phyloP scores from a whole-genome alignment of 148 eudicot species.

The Fagopyrum tataricum region DNA sequence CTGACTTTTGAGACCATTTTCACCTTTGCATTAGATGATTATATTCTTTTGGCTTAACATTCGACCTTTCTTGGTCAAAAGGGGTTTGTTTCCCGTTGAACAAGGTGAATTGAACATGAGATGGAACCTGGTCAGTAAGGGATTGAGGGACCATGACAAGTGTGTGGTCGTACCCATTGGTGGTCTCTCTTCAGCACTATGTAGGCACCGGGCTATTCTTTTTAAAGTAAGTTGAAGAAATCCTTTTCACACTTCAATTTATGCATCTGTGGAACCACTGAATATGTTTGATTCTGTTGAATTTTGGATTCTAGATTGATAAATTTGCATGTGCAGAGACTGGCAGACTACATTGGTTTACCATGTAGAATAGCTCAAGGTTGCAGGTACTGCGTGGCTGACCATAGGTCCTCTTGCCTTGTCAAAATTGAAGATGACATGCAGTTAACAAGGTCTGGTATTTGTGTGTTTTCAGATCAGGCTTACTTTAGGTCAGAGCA shows the following conservation, averaged over 20 bases:
- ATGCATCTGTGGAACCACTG: background rate
- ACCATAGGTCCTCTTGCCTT: conserved; percentile 84
- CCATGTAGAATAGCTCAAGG: conserved; percentile 99
- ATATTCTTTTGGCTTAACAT: conserved; percentile 6
- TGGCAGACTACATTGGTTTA: conserved; percentile 86
- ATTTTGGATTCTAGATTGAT: background rate
- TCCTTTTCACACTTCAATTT: background rate
- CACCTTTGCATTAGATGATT: background rate
- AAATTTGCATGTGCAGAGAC: conserved; percentile 38
- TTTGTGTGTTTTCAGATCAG: background rate
- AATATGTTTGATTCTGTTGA: background rate
- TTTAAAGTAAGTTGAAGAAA: conserved; percentile 52
- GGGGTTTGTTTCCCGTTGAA: conserved; percentile 82
- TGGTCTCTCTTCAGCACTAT: conserved; percentile 74
- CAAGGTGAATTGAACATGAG: conserved; percentile 66
- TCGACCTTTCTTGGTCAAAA: conserved; percentile 24
- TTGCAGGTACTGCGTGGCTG: conserved; percentile 76
- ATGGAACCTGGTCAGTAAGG: conserved; percentile 61
- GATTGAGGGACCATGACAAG: conserved; percentile 53
- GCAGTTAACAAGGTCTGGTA: conserved; percentile 50
- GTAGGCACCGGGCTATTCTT: conserved; percentile 91
- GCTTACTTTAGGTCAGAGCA: background rate
- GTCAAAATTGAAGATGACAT: conserved; percentile 72
- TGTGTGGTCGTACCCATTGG: conserved; percentile 83
- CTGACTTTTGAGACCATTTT: background rate